A percentile compares a stretch with the other conserved stretches of the same genome.
phyloP scores from a whole-genome alignment of 1,284 basidiomycete genomes.

The Ceraceosorus bombacis region DNA sequence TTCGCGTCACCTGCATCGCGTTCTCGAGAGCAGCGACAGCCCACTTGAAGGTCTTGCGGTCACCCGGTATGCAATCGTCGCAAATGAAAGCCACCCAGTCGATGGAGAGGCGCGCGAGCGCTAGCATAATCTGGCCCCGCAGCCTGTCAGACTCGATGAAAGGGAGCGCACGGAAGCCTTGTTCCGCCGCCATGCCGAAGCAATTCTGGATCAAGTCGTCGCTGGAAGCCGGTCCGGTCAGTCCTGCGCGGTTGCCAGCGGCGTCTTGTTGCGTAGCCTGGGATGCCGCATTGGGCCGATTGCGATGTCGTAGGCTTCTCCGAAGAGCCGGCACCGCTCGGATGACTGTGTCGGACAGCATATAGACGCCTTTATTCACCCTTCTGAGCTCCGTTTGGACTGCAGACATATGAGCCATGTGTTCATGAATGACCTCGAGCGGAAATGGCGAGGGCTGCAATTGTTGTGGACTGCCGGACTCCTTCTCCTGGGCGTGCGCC shows the following conservation, averaged over 20 bases:
- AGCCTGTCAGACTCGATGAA: conserved; percentile 43
- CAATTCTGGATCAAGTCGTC: conserved; percentile 84
- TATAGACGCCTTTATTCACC: conserved; percentile 78
- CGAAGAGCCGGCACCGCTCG: conserved; percentile 51
- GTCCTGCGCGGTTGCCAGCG: neutral
- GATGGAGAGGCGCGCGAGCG: conserved; percentile 39
- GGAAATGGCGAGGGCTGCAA: conserved; percentile 28
- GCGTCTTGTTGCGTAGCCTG: conserved; percentile 61
- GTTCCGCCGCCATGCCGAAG: conserved; percentile 87
- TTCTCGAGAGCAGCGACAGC: conserved; percentile 94
- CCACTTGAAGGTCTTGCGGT: conserved; percentile 96
- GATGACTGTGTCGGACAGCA: conserved; percentile 89
- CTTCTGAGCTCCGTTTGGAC: conserved; percentile 86
- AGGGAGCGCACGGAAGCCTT: conserved; percentile 50
- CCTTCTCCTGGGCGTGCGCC: conserved; percentile 13
- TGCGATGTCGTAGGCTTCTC: conserved; percentile 16
- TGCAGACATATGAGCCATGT: conserved; percentile 80
- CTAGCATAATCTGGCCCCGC: conserved; percentile 38
- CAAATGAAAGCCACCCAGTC: conserved; percentile 95
- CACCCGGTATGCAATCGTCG: conserved; percentile 92
- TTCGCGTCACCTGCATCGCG: conserved; percentile 74
- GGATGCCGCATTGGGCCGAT: conserved; percentile 45
- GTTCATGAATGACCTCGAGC: conserved; percentile 63
- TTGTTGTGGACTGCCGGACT: conserved; percentile 5
- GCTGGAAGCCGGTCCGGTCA: conserved; percentile 8